Evolutionary conservation across 2,329 filamentous ascomycete species (phyloP).

Genomic region (Fusarium scirpi): DNA sequence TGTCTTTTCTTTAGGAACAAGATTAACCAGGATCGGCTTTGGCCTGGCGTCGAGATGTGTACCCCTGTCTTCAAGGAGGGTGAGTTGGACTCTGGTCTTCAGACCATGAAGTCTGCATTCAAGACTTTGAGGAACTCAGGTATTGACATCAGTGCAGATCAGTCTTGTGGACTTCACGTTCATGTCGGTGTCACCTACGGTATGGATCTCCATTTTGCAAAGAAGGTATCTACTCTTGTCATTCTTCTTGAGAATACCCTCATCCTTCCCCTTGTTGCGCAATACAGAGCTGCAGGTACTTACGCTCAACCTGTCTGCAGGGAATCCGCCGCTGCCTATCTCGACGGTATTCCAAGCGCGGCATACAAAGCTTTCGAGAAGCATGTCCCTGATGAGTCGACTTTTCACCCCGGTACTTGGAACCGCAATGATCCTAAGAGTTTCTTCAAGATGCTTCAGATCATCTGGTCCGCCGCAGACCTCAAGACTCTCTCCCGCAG

Average conservation of each 20-base stretch:
- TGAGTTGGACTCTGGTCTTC: slow-evolving; percentile 37
- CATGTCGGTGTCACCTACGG: slow-evolving; percentile 43
- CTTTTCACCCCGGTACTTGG: slow-evolving; percentile 5
- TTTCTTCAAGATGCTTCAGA: slow-evolving; percentile 5
- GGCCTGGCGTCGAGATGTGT: slow-evolving; percentile 37
- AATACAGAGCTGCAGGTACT: neutral
- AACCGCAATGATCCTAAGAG: slow-evolving; percentile 3
- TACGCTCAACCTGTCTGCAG: neutral
- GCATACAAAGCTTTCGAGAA: neutral
- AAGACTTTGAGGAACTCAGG: slow-evolving; percentile 17
- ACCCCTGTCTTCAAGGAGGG: slow-evolving; percentile 33
- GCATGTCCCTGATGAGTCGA: neutral
- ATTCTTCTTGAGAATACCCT: slow-evolving; percentile 40
- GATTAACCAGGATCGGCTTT: neutral
- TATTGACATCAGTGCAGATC: slow-evolving; percentile 24
- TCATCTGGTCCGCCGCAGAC: slow-evolving; percentile 21
- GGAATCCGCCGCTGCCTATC: neutral
- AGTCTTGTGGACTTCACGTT: slow-evolving; percentile 44
- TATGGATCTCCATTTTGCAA: slow-evolving; percentile 39
- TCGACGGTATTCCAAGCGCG: neutral
- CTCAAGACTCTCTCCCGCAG: neutral
- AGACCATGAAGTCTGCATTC: slow-evolving; percentile 7
- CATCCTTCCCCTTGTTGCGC: slow-evolving; percentile 14
- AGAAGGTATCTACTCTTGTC: slow-evolving; percentile 41
- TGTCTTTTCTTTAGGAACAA: neutral